Evolutionary conservation across 768 basidiomycete genomes (phyloP).

Genomic region (Russula sp.): DNA sequence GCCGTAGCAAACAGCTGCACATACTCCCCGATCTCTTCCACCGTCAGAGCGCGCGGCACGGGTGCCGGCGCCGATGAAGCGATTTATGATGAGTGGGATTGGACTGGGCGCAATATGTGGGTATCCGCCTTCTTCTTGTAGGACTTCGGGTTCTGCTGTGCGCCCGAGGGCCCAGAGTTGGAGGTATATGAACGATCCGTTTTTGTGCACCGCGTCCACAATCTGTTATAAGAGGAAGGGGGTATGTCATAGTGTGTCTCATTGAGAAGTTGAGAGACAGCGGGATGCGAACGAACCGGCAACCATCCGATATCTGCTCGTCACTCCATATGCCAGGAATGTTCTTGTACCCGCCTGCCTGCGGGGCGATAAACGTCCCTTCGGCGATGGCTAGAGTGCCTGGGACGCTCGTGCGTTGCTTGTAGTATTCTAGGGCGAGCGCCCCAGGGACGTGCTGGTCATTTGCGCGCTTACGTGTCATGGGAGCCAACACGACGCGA

Average conservation of each 20-base stretch:
- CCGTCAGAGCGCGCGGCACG: slow-evolving; percentile 29
- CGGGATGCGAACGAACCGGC: slow-evolving; percentile 35
- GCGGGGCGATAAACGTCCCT: slow-evolving; percentile 49
- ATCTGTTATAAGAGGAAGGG: not conserved
- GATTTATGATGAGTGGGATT: not conserved
- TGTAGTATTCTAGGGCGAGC: slow-evolving; percentile 46
- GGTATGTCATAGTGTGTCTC: not conserved
- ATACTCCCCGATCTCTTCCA: slow-evolving; percentile 33
- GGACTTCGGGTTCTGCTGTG: slow-evolving; percentile 13
- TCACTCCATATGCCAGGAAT: slow-evolving; percentile 63
- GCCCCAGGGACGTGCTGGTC: slow-evolving; percentile 38
- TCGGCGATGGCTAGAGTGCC: slow-evolving; percentile 60
- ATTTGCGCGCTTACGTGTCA: slow-evolving; percentile 48
- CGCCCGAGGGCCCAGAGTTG: slow-evolving; percentile 46
- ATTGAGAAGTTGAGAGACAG: not conserved
- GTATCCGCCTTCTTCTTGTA: slow-evolving; percentile 2
- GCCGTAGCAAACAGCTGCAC: slow-evolving; percentile 37
- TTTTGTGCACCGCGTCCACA: slow-evolving; percentile 37
- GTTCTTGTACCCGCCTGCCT: slow-evolving; percentile 49
- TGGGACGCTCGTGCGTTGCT: slow-evolving; percentile 45
- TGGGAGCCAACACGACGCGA: slow-evolving; percentile 53
- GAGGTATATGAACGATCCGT: slow-evolving; percentile 37
- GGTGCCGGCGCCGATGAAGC: not conserved
- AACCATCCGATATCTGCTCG: slow-evolving; percentile 56
- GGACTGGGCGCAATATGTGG: slow-evolving; percentile 2